Evolutionary conservation across 306 rosid species (phyloP), one percentile per base, ranked within the genome.

Genomic region (Ammopiptanthus mongolicus): DNA sequence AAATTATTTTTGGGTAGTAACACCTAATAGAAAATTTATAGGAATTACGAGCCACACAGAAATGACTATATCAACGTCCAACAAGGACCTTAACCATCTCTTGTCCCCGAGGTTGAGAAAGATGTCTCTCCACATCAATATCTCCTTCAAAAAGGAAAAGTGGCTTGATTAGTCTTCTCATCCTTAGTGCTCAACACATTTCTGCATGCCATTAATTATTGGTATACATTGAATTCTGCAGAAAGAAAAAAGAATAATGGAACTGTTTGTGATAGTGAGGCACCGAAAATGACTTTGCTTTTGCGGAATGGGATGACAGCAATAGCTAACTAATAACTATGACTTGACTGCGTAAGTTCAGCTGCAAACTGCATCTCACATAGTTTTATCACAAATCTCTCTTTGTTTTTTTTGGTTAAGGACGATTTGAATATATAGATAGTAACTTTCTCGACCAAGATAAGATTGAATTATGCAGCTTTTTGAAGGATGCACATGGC

Each of bases 81-180:
- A 69, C 58, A 74, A 82, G 74, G 80, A 68, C 71, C 84, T 83
- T 80, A 82, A 69, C 87, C 86, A 81, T 74, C 69, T 82, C 82
- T 82, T 80, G 89, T 85, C 88, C 73, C 91, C 74, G 21, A 15
- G 73, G 77, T 55, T 81, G 91, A 84, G 83, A 86, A 76, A 46
- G 80, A 78, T 86, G 66, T 82, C 56, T 85, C 81, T 87, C 86
- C 65, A 82, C 83, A 71, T 72, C 85, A 70, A 46, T 60, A 53
- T 50, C 82, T 22, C 67, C 63, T 53, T 61, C 74, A 51, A 66
- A 81, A 82, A 80, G 80, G 41, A 81, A 86, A 90, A 82, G 88
- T 65, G 56, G 46, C 33, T 76, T 71, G 33, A 65, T 58, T 47
- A 12, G 79, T 83, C 29, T 81, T 85, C 87, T 34, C 61, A 64